Base-by-base conservation (phyloP, 306 rosid species). In the Rosa persica region DNA sequence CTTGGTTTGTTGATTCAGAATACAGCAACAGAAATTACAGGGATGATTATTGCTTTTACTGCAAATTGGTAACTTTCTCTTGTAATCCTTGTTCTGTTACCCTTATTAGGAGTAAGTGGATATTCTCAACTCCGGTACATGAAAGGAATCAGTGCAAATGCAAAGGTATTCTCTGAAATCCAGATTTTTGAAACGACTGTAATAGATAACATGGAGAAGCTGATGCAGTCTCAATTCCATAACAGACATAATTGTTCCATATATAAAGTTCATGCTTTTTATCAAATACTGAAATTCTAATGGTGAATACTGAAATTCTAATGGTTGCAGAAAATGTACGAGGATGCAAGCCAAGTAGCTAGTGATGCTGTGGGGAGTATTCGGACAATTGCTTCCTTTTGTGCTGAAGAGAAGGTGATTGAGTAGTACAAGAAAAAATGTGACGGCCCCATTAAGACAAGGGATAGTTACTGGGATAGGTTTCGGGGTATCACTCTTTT, bases 351-450 rank as follows among this genome's bases (percentile, higher is more conserved):
- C 76, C 89, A 91, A 76, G 83, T 89, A 19, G 96, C 91, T 4
- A 93, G 74, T 54, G 94, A 90, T 55, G 96, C 96, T 10, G 97
- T 88, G 16, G 91, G 96, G 67, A 90, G 89, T 72, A 93, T 93
- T 51, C 85, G 96, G 81, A 93, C 96, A 61, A 88, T 93, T 75
- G 88, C 98, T 13, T 81, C 96, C 61, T 91, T 90, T 83, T 88
- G 98, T 86, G 96, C 98, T 4, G 91, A 93, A 83, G 93, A 89
- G 76, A 90, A 89, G 81, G 88, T 93, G 85, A 90, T 90, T 90
- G 81, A 85, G 64, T 71, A 87, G 67, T 90, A 88, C 87, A 78
- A 74, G 39, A 86, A 81, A 83, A 92, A 88, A 88, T 92, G 97
- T 77, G 83, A 87, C 65, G 93, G 85, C 43, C 94, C 97, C 44